Percentiles rank a stretch among this genome's conserved stretches.
Evolutionary conservation across 106 monocot species (phyloP).

Genomic region (Dioscorea zingiberensis): DNA sequence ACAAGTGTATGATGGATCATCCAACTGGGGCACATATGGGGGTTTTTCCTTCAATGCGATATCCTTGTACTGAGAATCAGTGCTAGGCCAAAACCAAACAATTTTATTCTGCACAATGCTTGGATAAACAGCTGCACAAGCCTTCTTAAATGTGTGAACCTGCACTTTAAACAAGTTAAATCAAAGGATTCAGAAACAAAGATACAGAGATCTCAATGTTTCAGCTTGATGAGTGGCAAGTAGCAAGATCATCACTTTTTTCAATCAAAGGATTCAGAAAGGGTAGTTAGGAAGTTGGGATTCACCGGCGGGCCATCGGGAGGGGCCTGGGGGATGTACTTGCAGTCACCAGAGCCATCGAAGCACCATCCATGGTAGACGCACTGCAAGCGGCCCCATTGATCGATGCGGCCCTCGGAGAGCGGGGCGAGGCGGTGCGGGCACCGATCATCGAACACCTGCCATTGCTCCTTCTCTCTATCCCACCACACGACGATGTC

Average conservation of each 20-base stretch:
- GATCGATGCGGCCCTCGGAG: slow-evolving; percentile 86
- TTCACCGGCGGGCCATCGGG: slow-evolving; percentile 49
- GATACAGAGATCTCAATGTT: too few relatives aligned
- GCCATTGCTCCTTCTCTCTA: slow-evolving; percentile 43
- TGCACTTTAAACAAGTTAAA: slow-evolving; percentile 12
- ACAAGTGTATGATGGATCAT: slow-evolving; percentile 59
- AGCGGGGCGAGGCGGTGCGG: slow-evolving; percentile 93
- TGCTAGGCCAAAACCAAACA: slow-evolving; percentile 88
- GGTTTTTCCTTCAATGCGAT: slow-evolving; percentile 45
- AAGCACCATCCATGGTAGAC: slow-evolving; percentile 99
- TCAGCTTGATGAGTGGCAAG: not conserved
- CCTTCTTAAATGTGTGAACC: slow-evolving; percentile 71
- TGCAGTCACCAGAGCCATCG: slow-evolving; percentile 67
- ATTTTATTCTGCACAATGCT: slow-evolving; percentile 73
- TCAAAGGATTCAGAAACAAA: not conserved
- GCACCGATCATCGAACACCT: slow-evolving; percentile 84
- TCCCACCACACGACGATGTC: slow-evolving; percentile 97
- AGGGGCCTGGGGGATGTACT: slow-evolving; percentile 85
- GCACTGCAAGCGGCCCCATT: slow-evolving; percentile 80
- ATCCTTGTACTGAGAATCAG: slow-evolving; percentile 52
- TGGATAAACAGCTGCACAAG: slow-evolving; percentile 71
- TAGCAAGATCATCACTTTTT: not conserved
- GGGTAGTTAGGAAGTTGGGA: too few relatives aligned
- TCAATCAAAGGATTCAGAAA: too few relatives aligned
- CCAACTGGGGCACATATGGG: slow-evolving; percentile 67